Evolutionary conservation across 2,329 filamentous ascomycete species (phyloP), one percentile per base, ranked within the genome.

Genomic region (Alternaria viburni): DNA sequence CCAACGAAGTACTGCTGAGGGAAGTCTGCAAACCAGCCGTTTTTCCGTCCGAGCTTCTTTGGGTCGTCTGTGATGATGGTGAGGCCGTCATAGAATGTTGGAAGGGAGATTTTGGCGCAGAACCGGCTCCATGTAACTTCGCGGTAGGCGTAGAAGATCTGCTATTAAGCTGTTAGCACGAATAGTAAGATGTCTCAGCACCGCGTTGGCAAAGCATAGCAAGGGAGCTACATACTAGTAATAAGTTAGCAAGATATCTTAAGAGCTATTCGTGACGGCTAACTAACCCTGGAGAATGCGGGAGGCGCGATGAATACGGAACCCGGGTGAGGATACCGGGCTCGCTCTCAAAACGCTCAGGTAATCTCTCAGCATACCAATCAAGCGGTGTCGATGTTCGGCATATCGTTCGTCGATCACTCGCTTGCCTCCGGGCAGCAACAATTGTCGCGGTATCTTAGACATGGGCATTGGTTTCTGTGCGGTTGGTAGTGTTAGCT

Each of bases 1-100:
- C 57, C 17, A 12, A 57, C 11, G 9, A 61, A 25, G 17, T 41
- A 6, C 13, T 61, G 21, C 8, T 51, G 17, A 12, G 57, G 57
- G 6, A 60, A 64, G 7, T 32, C 25, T 43, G 46, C 44, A 28
- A 60, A 64, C 32, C 46, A 61, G 15, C 61, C 61, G 13, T 61
- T 50, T 15, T 28, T 56, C 17, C 57, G 36, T 1, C 28, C 49
- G 12, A 19, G 12, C 41, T 45, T 54, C 15, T 15, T 21, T 9
- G 13, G 10, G 6, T 64, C 61, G 10, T 60, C 36, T 10, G 30
- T 46, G n/a, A 64, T 43, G 41, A 52, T 15, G 26, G 46, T 46
- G 11, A 51, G 28, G 17, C 49, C 49, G 49, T 36, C 17, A 13
- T 51, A 28, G 19, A 28, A 13, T 23, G 49, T 51, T 13, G 49